Evolutionary conservation across 129 eudicot genomes (phyloP).

Genomic region (Helianthus tuberosus): DNA sequence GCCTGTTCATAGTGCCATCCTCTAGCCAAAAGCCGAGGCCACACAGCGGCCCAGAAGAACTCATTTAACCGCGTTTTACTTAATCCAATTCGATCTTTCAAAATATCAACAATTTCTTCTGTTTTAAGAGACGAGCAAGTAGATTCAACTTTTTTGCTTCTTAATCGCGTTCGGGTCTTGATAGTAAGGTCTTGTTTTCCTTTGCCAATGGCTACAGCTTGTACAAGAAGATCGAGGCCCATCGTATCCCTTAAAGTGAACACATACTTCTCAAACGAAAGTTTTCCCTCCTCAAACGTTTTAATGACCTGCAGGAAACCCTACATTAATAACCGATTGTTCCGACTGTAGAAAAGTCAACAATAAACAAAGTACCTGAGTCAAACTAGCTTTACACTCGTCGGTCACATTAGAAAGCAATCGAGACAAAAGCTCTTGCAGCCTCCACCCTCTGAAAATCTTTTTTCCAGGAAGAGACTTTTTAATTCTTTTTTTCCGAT

Average conservation of each 20-base stretch:
- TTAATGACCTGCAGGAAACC: conserved; percentile 41
- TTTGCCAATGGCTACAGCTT: conserved; percentile 59
- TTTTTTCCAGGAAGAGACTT: conserved; percentile 39
- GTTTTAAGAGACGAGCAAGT: conserved; percentile 38
- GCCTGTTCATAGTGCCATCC: conserved; percentile 75
- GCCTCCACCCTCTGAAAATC: conserved; percentile 48
- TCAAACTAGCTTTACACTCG: conserved; percentile 44
- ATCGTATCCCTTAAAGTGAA: conserved; percentile 45
- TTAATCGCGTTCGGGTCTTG: conserved; percentile 5
- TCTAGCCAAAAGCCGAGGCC: conserved; percentile 69
- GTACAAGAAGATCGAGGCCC: conserved; percentile 48
- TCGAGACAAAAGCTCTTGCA: conserved; percentile 43
- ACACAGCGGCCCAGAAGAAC: conserved; percentile 68
- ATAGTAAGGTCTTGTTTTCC: conserved; percentile 49
- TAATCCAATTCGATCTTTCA: conserved; percentile 54
- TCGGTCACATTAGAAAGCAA: conserved; percentile 44
- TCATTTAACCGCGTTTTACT: conserved; percentile 54
- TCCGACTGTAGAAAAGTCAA: neutral
- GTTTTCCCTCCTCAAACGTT: conserved; percentile 47
- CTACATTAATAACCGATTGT: neutral
- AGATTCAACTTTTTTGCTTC: conserved; percentile 17
- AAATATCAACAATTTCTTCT: conserved; percentile 40
- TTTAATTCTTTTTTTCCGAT: conserved; percentile 37
- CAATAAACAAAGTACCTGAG: conserved; percentile 37
- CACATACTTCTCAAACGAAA: conserved; percentile 55